Evolutionary conservation across 2,329 filamentous ascomycete genomes (phyloP), one percentile per base, ranked within the genome.

Genomic region (Chrysosporium queenslandicum): DNA sequence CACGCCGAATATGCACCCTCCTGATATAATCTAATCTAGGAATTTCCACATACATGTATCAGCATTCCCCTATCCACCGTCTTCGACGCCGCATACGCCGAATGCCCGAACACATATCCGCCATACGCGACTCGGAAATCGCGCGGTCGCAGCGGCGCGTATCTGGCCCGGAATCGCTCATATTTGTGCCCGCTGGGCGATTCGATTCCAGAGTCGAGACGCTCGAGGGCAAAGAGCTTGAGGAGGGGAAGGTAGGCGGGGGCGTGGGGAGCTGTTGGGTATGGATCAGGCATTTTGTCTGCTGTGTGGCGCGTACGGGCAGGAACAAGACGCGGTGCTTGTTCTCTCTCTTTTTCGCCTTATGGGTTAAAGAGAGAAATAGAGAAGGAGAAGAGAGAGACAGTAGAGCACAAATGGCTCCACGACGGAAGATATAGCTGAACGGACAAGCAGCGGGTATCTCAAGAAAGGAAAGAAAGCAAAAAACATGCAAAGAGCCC

Each of bases 21-120:
- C n/a, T n/a, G n/a, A n/a, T n/a, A n/a, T n/a, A n/a, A n/a, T n/a
- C n/a, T n/a, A n/a, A n/a, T n/a, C n/a, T n/a, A n/a, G n/a, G 16
- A 30, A 20, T 20, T 29, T 14, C n/a, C 41, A 61, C 69, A 54
- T 65, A 78, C 75, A 64, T 79, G 75, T 20, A 80, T 65, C 25
- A 78, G 60, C 46, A 77, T 74, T 1, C 74, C 77, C 25, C 68
- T 63, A 4, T 59, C 60, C 11, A 79, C 74, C 1, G 77, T 80
- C 55, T 78, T 73, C 7, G 74, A 73, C 7, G 77, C 77, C 14
- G 77, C 77, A 67, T 75, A 80, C 14, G 74, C 76, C 29, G 77
- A 73, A 62, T 80, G 77, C n/a, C 74, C 73, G 57, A 74, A 79
- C 3, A 79, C 76, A 64, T 80, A 76, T 1, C 77, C 77, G 11